phyloP scores from a whole-genome alignment of 306 rosid genomes.

The Glycyrrhiza uralensis region DNA sequence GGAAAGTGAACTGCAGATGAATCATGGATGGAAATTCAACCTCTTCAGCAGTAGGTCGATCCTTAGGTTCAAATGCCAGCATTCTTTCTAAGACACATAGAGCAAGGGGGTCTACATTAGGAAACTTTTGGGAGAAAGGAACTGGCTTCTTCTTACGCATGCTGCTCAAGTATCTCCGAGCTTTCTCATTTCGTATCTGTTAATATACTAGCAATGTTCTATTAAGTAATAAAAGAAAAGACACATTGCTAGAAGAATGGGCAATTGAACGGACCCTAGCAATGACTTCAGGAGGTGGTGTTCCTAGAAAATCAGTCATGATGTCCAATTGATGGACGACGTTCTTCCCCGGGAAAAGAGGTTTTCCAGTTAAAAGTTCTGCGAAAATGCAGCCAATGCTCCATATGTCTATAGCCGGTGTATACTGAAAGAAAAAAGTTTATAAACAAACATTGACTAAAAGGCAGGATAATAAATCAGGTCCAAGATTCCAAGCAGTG shows the following conservation, averaged over 20 bases:
- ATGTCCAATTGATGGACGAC: slow-evolving; percentile 96
- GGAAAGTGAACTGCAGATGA: slow-evolving; percentile 13
- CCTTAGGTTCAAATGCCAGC: slow-evolving; percentile 97
- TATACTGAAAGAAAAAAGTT: slow-evolving; percentile 53
- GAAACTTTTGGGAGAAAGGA: slow-evolving; percentile 92
- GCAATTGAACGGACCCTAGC: slow-evolving; percentile 68
- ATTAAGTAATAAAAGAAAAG: slow-evolving; percentile 10
- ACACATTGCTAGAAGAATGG: slow-evolving; percentile 5
- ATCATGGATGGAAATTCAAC: slow-evolving; percentile 43
- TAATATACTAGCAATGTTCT: slow-evolving; percentile 11
- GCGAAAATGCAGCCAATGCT: slow-evolving; percentile 99
- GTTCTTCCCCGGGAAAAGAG: slow-evolving; percentile 98
- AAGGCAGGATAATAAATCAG: neutral
- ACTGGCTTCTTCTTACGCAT: slow-evolving; percentile 91
- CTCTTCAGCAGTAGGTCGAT: slow-evolving; percentile 97
- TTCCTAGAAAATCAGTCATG: slow-evolving; percentile 96
- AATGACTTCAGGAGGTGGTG: slow-evolving; percentile 83
- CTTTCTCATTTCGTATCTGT: slow-evolving; percentile 94
- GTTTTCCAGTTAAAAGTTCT: slow-evolving; percentile 96
- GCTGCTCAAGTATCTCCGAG: slow-evolving; percentile 91
- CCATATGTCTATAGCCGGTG: slow-evolving; percentile 99
- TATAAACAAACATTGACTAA: slow-evolving; percentile 11
- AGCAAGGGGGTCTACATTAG: slow-evolving; percentile 95
- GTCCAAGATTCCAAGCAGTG: neutral
- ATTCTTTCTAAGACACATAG: slow-evolving; percentile 89